Percentiles rank a stretch among this genome's conserved stretches.
phyloP scores from a whole-genome alignment of 805 yeast species.

The Tetrapisispora arboricola region DNA sequence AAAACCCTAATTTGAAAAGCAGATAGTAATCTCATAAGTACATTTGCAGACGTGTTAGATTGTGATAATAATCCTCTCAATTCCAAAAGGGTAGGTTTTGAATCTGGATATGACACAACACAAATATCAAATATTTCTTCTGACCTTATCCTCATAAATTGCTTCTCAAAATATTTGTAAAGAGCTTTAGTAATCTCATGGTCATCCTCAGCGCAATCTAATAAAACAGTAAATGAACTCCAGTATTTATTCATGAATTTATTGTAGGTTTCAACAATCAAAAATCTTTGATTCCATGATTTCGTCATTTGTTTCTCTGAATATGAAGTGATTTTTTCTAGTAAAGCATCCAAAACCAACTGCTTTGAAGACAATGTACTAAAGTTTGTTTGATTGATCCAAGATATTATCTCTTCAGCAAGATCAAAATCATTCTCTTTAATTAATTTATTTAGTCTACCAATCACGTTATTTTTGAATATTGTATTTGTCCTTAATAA shows the following conservation, averaged over 20 bases:
- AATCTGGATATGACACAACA: slow-evolving; percentile 41
- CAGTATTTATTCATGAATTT: slow-evolving; percentile 20
- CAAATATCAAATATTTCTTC: slow-evolving; percentile 48
- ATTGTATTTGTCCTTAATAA: slow-evolving; percentile 13
- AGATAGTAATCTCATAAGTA: slow-evolving; percentile 12
- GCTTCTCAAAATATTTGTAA: slow-evolving; percentile 18
- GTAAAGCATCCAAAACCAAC: slow-evolving; percentile 14
- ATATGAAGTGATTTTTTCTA: slow-evolving; percentile 13
- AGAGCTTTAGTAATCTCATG: slow-evolving; percentile 19
- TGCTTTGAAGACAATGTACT: slow-evolving; percentile 11
- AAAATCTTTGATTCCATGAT: slow-evolving; percentile 12
- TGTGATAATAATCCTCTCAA: slow-evolving; percentile 41
- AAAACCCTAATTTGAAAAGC: slow-evolving; percentile 32
- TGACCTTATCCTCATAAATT: slow-evolving; percentile 34
- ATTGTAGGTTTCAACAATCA: slow-evolving; percentile 22
- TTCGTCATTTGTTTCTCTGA: slow-evolving; percentile 14
- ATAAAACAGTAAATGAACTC: slow-evolving; percentile 14
- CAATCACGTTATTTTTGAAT: slow-evolving; percentile 9
- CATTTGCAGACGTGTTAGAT: slow-evolving; percentile 17
- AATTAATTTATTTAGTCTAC: slow-evolving; percentile 10
- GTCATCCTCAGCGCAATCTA: slow-evolving; percentile 21
- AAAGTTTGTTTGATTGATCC: slow-evolving; percentile 17
- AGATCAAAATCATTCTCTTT: slow-evolving; percentile 22
- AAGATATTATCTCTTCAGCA: slow-evolving; percentile 12
- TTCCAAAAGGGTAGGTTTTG: slow-evolving; percentile 48